Percentiles rank a stretch among this genome's conserved stretches.
Evolutionary conservation across 192 early-diverging fungal species (phyloP).

Genomic region (Coemansia umbellata): DNA sequence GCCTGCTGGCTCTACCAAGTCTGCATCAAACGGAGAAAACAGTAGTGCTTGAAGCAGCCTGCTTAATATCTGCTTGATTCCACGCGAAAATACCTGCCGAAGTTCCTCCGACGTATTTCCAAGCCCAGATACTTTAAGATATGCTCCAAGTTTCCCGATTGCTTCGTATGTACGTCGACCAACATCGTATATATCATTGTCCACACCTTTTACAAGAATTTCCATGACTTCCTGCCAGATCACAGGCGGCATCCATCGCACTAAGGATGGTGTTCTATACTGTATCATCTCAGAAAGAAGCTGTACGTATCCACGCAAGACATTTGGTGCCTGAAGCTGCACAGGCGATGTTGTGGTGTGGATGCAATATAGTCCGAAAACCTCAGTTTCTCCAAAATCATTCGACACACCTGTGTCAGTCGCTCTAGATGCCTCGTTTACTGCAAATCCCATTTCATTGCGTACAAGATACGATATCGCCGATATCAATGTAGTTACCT

Average conservation of each 20-base stretch:
- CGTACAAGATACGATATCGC: slow-evolving; percentile 33
- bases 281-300: slow-evolving; percentile 44
- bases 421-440: slow-evolving; percentile 21
- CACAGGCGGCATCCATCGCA: slow-evolving; percentile 39
- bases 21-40: slow-evolving; percentile 44
- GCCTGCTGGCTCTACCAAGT: slow-evolving; percentile 44
- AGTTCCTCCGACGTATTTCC: slow-evolving; percentile 9
- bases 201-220: slow-evolving; percentile 32
- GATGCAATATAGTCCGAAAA: slow-evolving; percentile 44
- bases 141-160: slow-evolving; percentile 44
- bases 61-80: slow-evolving; percentile 30
- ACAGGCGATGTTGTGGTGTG: slow-evolving; percentile 19
- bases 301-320: slow-evolving; percentile 37
- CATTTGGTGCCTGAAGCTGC: slow-evolving; percentile 34
- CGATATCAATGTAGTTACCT: slow-evolving; percentile 27
- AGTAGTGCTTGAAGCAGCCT: slow-evolving; percentile 33
- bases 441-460: slow-evolving; percentile 48
- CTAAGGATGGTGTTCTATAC: slow-evolving; percentile 38
- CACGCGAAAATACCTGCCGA: slow-evolving; percentile 14
- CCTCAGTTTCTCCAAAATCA: slow-evolving; percentile 46
- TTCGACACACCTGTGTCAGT: slow-evolving; percentile 26
- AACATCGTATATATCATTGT: slow-evolving; percentile 42
- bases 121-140: slow-evolving; percentile 30
- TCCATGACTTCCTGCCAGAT: slow-evolving; percentile 26
- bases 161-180: slow-evolving; percentile 42